Evolutionary conservation across 202 grass and related monocot genomes (phyloP).

Genomic region (Musa balbisiana): DNA sequence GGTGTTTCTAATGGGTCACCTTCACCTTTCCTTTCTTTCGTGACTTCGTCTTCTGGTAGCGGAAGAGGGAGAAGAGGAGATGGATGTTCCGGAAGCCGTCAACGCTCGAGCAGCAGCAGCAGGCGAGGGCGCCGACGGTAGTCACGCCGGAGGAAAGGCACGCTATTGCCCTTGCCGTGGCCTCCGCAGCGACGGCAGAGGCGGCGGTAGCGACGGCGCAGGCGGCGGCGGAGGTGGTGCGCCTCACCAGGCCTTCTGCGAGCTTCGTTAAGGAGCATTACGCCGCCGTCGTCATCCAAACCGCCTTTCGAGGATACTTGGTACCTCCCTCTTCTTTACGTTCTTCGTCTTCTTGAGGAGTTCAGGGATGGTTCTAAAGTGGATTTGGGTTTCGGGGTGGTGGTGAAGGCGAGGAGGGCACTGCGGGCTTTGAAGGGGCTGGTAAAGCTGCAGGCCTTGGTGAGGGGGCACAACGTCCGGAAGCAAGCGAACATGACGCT

Average conservation of each 20-base stretch:
- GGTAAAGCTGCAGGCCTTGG: slow-evolving; percentile 90
- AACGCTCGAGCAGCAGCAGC: neutral
- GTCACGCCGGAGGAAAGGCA: slow-evolving; percentile 78
- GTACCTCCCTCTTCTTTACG: slow-evolving; percentile 11
- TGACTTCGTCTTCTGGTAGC: slow-evolving; percentile 17
- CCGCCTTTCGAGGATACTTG: slow-evolving; percentile 76
- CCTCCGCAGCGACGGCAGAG: slow-evolving; percentile 70
- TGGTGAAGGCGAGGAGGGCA: slow-evolving; percentile 56
- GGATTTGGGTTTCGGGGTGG: neutral
- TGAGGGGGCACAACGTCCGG: slow-evolving; percentile 87
- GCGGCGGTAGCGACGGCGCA: slow-evolving; percentile 75
- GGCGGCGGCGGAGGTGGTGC: slow-evolving; percentile 73
- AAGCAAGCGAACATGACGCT: slow-evolving; percentile 95
- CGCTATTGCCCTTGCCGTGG: slow-evolving; percentile 79
- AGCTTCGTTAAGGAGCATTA: slow-evolving; percentile 45
- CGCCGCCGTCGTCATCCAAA: slow-evolving; percentile 68
- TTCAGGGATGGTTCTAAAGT: neutral
- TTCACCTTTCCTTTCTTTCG: neutral
- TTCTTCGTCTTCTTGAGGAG: too few relatives aligned
- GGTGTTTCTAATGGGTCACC: neutral
- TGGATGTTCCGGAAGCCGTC: slow-evolving; percentile 61
- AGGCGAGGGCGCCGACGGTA: neutral
- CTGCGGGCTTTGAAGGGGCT: slow-evolving; percentile 70
- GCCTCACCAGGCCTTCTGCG: slow-evolving; percentile 38
- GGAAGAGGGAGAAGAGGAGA: slow-evolving; percentile 59